phyloP scores from a whole-genome alignment of 1,284 basidiomycete genomes.

The Macrocystidia cucumis region DNA sequence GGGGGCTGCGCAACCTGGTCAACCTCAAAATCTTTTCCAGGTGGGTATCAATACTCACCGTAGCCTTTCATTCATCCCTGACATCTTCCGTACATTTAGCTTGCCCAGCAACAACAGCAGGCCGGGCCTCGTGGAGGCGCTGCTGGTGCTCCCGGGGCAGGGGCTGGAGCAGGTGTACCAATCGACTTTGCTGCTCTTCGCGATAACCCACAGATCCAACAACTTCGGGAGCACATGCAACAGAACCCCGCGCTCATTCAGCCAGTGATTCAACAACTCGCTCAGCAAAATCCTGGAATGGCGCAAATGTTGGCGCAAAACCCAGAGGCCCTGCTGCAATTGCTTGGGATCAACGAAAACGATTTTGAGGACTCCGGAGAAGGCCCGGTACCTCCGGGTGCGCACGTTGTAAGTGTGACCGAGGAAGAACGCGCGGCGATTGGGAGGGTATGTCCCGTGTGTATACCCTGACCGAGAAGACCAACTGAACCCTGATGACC shows the following conservation, averaged over 20 bases:
- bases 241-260: slow-evolving; percentile 78
- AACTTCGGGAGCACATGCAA: slow-evolving; percentile 62
- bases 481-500: slow-evolving; percentile 8
- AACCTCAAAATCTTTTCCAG: slow-evolving; percentile 73
- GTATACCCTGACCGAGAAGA: slow-evolving; percentile 2
- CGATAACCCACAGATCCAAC: slow-evolving; percentile 56
- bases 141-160: slow-evolving; percentile 22
- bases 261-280: slow-evolving; percentile 79
- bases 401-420: slow-evolving; percentile 72
- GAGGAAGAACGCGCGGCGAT: slow-evolving; percentile 84
- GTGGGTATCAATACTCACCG: slow-evolving; percentile 22
- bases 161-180: slow-evolving; percentile 25
- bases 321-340: slow-evolving; percentile 61
- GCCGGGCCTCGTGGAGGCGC: slow-evolving; percentile 20
- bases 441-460: slow-evolving; percentile 55
- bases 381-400: slow-evolving; percentile 47
- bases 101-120: slow-evolving; percentile 55
- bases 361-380: slow-evolving; percentile 39
- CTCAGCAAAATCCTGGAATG: slow-evolving; percentile 64
- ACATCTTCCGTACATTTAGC: slow-evolving; percentile 33
- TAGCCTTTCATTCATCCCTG: slow-evolving; percentile 1
- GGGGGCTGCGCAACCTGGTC: slow-evolving; percentile 24
- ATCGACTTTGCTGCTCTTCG: slow-evolving; percentile 48
- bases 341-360: slow-evolving; percentile 45
- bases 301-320: slow-evolving; percentile 60